Evolutionary conservation across 192 early-diverging fungal genomes (phyloP).

Genomic region (Entomortierella beljakovae): DNA sequence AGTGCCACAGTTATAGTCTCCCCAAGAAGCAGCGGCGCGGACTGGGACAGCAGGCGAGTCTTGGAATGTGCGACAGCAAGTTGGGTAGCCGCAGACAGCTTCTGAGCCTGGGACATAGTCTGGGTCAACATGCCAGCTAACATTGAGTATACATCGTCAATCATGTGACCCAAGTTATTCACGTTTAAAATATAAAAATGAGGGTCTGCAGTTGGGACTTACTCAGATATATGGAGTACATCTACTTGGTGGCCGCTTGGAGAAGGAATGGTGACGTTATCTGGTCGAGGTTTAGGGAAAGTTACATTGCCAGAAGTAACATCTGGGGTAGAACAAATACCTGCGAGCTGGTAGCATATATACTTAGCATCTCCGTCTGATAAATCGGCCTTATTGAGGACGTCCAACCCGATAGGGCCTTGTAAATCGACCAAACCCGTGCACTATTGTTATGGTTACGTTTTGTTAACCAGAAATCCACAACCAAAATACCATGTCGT

Average conservation of each 20-base stretch:
- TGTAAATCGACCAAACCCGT: constrained; percentile 52
- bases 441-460: constrained; percentile 24
- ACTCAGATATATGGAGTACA: constrained; percentile 63
- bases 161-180: not conserved
- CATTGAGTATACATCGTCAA: constrained; percentile 4
- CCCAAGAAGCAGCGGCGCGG: constrained; percentile 39
- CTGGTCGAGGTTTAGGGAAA: constrained; percentile 60
- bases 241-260: constrained; percentile 44
- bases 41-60: constrained; percentile 36
- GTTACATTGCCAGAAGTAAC: constrained; percentile 36
- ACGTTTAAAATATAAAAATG: not conserved
- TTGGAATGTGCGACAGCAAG: constrained; percentile 58
- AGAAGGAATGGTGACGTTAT: constrained; percentile 16
- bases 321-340: constrained; percentile 58
- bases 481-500: not conserved
- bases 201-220: constrained; percentile 21
- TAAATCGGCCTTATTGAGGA: constrained; percentile 26
- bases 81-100: constrained; percentile 54
- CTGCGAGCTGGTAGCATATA: constrained; percentile 53
- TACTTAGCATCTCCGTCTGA: constrained; percentile 53
- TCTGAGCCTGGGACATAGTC: constrained; percentile 50
- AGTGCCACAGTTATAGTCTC: constrained; percentile 61
- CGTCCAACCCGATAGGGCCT: constrained; percentile 45
- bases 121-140: constrained; percentile 38
- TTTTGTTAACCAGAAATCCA: not conserved